Base-by-base conservation (phyloP, 257 asterid genomes). In the Mitragyna speciosa region DNA sequence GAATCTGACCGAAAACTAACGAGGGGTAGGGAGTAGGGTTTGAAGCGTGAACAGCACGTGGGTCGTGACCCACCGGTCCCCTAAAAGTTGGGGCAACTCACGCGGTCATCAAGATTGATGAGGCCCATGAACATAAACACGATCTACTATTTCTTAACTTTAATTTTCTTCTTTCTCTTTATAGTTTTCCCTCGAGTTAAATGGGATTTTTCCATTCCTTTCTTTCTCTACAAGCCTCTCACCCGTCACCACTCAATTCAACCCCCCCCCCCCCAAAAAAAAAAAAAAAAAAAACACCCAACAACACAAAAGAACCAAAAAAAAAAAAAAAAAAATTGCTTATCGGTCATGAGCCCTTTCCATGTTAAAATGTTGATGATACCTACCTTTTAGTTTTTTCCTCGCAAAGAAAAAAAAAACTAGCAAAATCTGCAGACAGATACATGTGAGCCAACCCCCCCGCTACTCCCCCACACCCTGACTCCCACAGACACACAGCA, bases 1-100 rank as follows among this genome's bases (percentile, higher is more conserved):
- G 76, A 67, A 22, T 24, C 54, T 22, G 48, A 48, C 52, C 5
- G 17, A 77, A 68, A 43, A n/a, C 51, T 30, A 64, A 5, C 15
- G 12, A 72, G 41, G 78, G 61, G 71, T 61, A 67, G 63, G 28
- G 61, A 28, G 61, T 41, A 47, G 78, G 78, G 82, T 28, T 56
- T 64, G 75, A 72, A 82, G 83, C 77, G 82, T 64, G 89, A 81
- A 78, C 78, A 76, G 81, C 91, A 90, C 90, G 89, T 89, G 90
- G 83, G 73, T 30, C 79, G 76, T 86, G 94, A 80, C 92, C 90
- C 89, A 86, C 88, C 80, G 75, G 86, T 79, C 80, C 85, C 85
- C 85, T 76, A 22, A 86, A 86, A 83, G 81, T 78, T 78, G 83
- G 78, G 87, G 82, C 89, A 82, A 63, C 77, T 82, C 89, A 85